Percentiles rank a stretch among this genome's conserved stretches.
Conservation (phyloP, 192 early-diverging fungal species). For the Rhizophagus prolifer region DNA sequence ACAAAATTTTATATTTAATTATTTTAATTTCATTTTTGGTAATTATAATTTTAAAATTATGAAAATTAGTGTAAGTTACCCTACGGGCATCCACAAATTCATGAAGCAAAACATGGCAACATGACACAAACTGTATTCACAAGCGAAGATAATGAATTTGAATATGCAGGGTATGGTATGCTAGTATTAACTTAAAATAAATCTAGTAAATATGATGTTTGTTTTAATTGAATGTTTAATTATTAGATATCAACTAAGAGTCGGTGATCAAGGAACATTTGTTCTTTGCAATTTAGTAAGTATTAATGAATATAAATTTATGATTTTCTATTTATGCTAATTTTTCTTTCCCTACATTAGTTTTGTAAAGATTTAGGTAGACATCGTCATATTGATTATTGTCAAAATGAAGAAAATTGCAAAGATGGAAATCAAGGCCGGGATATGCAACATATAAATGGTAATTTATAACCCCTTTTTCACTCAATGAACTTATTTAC, state of each 20-base stretch:
- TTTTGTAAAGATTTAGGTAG: conserved; percentile 14
- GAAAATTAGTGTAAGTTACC: conserved; percentile 1
- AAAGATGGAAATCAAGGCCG: conserved; percentile 1
- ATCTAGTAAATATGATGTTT: background rate
- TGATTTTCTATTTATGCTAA: background rate
- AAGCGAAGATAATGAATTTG: conserved; percentile 21
- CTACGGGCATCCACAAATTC: background rate
- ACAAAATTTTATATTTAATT: background rate
- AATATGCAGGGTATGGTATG: conserved; percentile 12
- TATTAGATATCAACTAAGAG: background rate
- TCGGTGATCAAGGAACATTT: conserved; percentile 17
- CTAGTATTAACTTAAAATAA: background rate
- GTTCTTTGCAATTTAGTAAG: conserved; percentile 22
- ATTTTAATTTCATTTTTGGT: too few species aligned
- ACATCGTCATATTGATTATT: conserved; percentile 35
- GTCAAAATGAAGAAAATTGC: conserved; percentile 7
- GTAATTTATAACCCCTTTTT: background rate
- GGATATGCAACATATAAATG: conserved; percentile 9
- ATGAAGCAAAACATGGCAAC: conserved; percentile 11
- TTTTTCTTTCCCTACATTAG: background rate
- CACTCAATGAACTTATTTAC: too few species aligned
- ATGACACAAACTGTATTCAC: conserved; percentile 13
- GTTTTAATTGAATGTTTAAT: background rate
- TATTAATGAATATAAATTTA: background rate
- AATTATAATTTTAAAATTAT: background rate